phyloP scores from a whole-genome alignment of 2,329 filamentous ascomycete species.

The Botrytis fabae region DNA sequence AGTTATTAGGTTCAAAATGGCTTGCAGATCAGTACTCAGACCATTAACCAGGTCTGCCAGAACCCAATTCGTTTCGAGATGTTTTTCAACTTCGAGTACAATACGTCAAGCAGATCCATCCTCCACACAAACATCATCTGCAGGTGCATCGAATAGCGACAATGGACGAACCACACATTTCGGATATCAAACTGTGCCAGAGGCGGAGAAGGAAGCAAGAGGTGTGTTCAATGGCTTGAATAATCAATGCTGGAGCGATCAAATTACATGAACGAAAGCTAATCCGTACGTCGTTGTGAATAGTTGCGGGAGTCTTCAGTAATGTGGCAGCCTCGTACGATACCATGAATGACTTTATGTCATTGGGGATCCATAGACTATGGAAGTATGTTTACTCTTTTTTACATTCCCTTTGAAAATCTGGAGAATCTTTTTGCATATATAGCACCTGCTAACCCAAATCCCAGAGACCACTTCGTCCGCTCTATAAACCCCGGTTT shows the following conservation, averaged over 20 bases:
- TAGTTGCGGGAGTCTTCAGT: slow-evolving; percentile 76
- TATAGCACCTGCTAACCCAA: not conserved
- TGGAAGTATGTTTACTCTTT: slow-evolving; percentile 66
- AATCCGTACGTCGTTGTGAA: slow-evolving; percentile 21
- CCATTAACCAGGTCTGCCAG: slow-evolving; percentile 31
- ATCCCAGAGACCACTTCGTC: slow-evolving; percentile 79
- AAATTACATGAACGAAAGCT: not conserved
- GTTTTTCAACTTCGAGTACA: slow-evolving; percentile 28
- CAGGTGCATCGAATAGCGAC: slow-evolving; percentile 34
- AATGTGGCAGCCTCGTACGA: slow-evolving; percentile 89
- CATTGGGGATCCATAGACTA: slow-evolving; percentile 89
- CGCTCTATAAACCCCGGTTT: slow-evolving; percentile 73
- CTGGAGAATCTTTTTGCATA: not conserved
- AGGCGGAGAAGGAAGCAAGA: slow-evolving; percentile 41
- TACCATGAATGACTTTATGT: slow-evolving; percentile 99
- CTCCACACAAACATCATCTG: slow-evolving; percentile 8
- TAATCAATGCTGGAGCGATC: no score
- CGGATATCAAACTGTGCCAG: slow-evolving; percentile 41
- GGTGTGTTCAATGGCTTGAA: slow-evolving; percentile 31
- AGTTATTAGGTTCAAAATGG: slow-evolving; percentile 26
- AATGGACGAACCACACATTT: slow-evolving; percentile 40
- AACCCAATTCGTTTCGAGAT: slow-evolving; percentile 25
- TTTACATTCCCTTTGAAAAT: not conserved
- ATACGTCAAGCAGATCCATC: slow-evolving; percentile 26
- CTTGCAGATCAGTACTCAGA: slow-evolving; percentile 31